Percentiles rank a stretch among this genome's conserved stretches.
Conservation (phyloP, 1,284 basidiomycete genomes). For the Schizophyllum amplum region DNA sequence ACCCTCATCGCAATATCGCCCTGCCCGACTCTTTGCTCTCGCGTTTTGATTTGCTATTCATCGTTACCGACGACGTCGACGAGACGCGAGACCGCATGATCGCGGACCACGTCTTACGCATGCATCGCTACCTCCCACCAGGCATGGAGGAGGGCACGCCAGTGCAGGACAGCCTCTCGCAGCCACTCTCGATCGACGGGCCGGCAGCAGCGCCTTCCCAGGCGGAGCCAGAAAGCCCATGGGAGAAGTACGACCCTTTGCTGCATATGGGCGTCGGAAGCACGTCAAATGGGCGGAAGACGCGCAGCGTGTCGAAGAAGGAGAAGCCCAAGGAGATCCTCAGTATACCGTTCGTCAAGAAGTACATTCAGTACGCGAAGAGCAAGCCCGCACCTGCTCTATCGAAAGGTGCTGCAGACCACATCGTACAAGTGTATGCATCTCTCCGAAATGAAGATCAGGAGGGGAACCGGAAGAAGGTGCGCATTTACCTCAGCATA, state of each 20-base stretch:
- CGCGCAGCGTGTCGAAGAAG: slow-evolving; percentile 47
- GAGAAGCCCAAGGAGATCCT: slow-evolving; percentile 79
- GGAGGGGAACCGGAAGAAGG: slow-evolving; percentile 86
- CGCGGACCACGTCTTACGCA: slow-evolving; percentile 95
- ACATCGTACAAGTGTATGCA: slow-evolving; percentile 91
- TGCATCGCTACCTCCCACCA: slow-evolving; percentile 95
- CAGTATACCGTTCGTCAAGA: slow-evolving; percentile 93
- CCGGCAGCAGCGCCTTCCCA: slow-evolving; percentile 50
- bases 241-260: slow-evolving; percentile 95
- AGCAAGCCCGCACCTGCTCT: slow-evolving; percentile 78
- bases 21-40: slow-evolving; percentile 97
- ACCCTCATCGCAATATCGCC: slow-evolving; percentile 98
- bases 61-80: slow-evolving; percentile 97
- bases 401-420: slow-evolving; percentile 90
- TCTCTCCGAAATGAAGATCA: slow-evolving; percentile 89
- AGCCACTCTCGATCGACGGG: slow-evolving; percentile 80
- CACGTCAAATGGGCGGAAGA: slow-evolving; percentile 32
- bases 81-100: slow-evolving; percentile 92
- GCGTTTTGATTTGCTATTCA: slow-evolving; percentile 97
- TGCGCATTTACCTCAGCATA: no score
- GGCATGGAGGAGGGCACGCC: slow-evolving; percentile 95
- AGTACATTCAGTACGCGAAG: slow-evolving; percentile 98
- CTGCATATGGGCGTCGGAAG: slow-evolving; percentile 78
- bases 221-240: slow-evolving; percentile 72
- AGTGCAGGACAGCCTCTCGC: slow-evolving; percentile 80